A percentile compares a stretch with the other conserved stretches of the same genome.
These are phyloP conservation scores for Nephelium lappaceum DNA, from an alignment of 345 rosid genomes.

Conservation along the genomic window DNA sequence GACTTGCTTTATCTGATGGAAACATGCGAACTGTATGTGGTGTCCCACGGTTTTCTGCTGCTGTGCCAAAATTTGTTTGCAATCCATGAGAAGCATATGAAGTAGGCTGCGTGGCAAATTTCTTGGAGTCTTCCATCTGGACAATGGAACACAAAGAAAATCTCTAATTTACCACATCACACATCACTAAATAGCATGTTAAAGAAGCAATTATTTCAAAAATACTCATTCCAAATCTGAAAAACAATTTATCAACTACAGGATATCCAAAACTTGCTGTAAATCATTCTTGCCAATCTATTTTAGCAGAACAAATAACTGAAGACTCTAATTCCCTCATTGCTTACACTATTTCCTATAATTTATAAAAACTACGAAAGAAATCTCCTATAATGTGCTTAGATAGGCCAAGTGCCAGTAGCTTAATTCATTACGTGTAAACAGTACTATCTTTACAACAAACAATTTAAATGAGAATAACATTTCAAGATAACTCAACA, in stretches of 20 bases:
- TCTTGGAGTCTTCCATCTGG: conserved; percentile 82
- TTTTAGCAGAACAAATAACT: not conserved
- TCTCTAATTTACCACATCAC: not conserved
- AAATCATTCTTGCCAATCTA: not conserved
- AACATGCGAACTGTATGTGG: conserved; percentile 29
- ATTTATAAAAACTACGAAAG: not conserved
- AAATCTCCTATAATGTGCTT: not conserved
- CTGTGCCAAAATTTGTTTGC: conserved; percentile 43
- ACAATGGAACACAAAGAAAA: conserved; percentile 23
- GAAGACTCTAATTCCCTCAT: not conserved
- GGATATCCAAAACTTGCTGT: not conserved
- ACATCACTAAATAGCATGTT: not conserved
- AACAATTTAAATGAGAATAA: not conserved
- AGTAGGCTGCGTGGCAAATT: conserved; percentile 41
- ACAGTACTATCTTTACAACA: not conserved
- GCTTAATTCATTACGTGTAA: not conserved
- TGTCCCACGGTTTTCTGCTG: conserved; percentile 46
- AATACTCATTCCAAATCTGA: not conserved
- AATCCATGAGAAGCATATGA: conserved; percentile 49
- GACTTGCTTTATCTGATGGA: conserved; percentile 43
- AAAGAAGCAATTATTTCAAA: not conserved
- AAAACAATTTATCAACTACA: not conserved
- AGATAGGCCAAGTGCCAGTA: not conserved
- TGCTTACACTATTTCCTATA: not conserved
- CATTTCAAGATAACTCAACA: not conserved